A percentile compares a stretch with the other conserved stretches of the same genome.
Conservation (phyloP, 306 rosid genomes). For the Cicer arietinum region DNA sequence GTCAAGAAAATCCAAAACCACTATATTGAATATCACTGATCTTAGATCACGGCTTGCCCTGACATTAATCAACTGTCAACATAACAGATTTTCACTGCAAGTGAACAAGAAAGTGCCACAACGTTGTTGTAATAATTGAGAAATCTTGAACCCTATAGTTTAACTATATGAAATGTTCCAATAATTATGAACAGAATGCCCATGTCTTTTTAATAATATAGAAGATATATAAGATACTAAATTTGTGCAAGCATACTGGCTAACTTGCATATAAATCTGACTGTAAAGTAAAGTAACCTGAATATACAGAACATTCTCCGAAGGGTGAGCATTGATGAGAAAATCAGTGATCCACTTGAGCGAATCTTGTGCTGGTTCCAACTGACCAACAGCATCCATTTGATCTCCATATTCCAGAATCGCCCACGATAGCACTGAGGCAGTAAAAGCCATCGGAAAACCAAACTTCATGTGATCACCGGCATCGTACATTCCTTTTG, state of each 20-base stretch:
- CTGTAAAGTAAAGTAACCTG: slow-evolving; percentile 62
- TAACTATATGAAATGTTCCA: neutral
- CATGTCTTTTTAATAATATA: slow-evolving; percentile 2
- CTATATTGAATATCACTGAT: slow-evolving; percentile 35
- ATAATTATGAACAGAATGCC: slow-evolving; percentile 15
- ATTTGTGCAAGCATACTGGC: slow-evolving; percentile 20
- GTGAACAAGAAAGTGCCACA: slow-evolving; percentile 11
- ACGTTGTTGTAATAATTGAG: neutral
- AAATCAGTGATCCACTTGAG: slow-evolving; percentile 98
- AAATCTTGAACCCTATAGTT: slow-evolving; percentile 1
- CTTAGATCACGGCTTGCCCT: slow-evolving; percentile 13
- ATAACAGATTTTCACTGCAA: neutral
- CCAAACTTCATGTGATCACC: slow-evolving; percentile 97
- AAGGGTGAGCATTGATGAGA: slow-evolving; percentile 78
- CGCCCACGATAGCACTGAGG: slow-evolving; percentile 88
- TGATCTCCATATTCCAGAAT: slow-evolving; percentile 96
- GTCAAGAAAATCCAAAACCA: neutral
- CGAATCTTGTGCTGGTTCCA: slow-evolving; percentile 68
- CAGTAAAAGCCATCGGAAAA: slow-evolving; percentile 94
- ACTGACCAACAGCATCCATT: slow-evolving; percentile 77
- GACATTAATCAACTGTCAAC: slow-evolving; percentile 4
- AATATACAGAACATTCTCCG: slow-evolving; percentile 79
- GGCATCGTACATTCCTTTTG: slow-evolving; percentile 95
- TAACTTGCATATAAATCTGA: slow-evolving; percentile 26
- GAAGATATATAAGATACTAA: slow-evolving; percentile 2